A percentile compares a stretch with the other conserved stretches of the same genome.
phyloP scores from a whole-genome alignment of 2,329 filamentous ascomycete species.

The Stemphylium lycopersici region DNA sequence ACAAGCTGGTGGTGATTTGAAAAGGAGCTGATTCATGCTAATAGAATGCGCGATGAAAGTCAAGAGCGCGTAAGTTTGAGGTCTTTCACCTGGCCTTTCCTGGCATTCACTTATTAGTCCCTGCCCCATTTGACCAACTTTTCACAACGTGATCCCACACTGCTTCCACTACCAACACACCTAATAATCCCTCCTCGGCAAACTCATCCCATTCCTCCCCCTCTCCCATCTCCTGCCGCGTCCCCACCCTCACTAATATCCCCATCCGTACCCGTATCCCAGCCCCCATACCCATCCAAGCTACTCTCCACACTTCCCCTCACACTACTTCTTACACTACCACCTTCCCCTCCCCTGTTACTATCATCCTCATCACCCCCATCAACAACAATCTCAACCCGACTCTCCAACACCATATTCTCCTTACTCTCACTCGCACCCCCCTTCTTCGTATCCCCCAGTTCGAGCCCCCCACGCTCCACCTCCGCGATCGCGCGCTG shows the following conservation, averaged over 20 bases:
- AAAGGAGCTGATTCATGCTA: no score
- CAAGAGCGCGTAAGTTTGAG: no score
- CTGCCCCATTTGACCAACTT: no score
- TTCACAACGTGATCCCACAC: no score
- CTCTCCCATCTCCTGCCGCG: constrained; percentile 16
- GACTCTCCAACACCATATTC: constrained; percentile 33
- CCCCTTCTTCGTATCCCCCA: constrained; percentile 1
- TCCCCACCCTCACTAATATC: constrained; percentile 5
- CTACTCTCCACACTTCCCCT: constrained; percentile 9
- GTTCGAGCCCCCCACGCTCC: constrained; percentile 9
- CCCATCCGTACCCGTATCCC: constrained; percentile 7
- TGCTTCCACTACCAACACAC: no score
- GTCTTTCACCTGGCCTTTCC: no score
- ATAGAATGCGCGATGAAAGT: no score
- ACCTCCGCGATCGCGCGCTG: constrained; percentile 29
- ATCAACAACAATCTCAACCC: constrained; percentile 32
- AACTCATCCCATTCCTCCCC: constrained; percentile 22
- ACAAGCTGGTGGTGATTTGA: no score
- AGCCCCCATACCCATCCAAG: neutral
- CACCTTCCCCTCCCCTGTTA: constrained; percentile 8
- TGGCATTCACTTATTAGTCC: no score
- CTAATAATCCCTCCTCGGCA: no score
- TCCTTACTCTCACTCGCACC: constrained; percentile 23
- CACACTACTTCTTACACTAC: neutral
- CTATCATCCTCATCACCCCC: constrained; percentile 10